phyloP scores from a whole-genome alignment of 1,284 basidiomycete genomes.

The Boletus semigastroideus region DNA sequence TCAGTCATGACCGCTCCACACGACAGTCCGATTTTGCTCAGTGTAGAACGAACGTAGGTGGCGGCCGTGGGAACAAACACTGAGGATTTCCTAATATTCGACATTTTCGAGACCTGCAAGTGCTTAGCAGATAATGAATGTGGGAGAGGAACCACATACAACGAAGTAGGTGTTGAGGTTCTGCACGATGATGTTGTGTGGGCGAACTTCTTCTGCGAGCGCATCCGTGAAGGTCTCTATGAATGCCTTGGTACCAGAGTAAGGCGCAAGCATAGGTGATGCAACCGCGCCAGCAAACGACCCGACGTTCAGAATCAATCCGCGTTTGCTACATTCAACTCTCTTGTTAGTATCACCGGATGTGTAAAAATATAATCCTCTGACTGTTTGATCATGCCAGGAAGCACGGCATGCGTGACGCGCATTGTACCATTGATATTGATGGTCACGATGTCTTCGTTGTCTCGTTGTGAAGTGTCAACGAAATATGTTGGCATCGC shows the following conservation, averaged over 20 bases:
- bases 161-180: constrained; percentile 96
- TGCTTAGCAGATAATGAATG: background rate
- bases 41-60: constrained; percentile 75
- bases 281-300: constrained; percentile 91
- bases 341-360: constrained; percentile 3
- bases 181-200: constrained; percentile 77
- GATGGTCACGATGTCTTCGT: constrained; percentile 66
- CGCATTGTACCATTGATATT: constrained; percentile 70
- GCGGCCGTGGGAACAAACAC: constrained; percentile 76
- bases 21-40: constrained; percentile 73
- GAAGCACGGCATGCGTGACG: constrained; percentile 69
- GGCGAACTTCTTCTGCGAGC: constrained; percentile 81
- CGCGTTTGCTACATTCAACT: constrained; percentile 57
- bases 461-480: constrained; percentile 62
- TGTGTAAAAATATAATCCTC: constrained; percentile 19
- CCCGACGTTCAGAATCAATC: constrained; percentile 88
- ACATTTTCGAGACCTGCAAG: constrained; percentile 79
- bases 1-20: constrained; percentile 80
- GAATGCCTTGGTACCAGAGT: constrained; percentile 93
- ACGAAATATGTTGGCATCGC: constrained; percentile 67
- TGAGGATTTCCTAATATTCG: constrained; percentile 68
- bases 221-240: constrained; percentile 85
- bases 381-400: constrained; percentile 78
- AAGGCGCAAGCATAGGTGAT: constrained; percentile 92
- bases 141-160: constrained; percentile 46